Evolutionary conservation across 2,329 filamentous ascomycete species (phyloP).

Genomic region (Colletotrichum plurivorum): DNA sequence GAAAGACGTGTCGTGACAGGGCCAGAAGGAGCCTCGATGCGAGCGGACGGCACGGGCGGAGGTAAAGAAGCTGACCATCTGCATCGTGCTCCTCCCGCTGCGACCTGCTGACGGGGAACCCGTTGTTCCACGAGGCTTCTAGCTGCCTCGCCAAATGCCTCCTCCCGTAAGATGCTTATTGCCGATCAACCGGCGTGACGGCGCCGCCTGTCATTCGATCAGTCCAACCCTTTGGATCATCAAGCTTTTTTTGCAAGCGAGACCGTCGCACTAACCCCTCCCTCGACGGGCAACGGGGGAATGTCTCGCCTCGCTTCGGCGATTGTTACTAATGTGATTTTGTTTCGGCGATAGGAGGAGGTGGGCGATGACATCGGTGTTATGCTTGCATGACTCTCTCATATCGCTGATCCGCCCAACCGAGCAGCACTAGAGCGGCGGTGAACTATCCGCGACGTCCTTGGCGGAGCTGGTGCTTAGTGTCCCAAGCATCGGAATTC

Average conservation of each 20-base stretch:
- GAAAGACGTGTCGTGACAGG: too few relatives aligned
- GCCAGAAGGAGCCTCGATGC: not conserved
- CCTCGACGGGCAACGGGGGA: not conserved
- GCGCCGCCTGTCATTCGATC: conserved; percentile 12
- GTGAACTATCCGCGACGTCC: too few relatives aligned
- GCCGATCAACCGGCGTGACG: conserved; percentile 13
- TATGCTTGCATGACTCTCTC: conserved; percentile 14
- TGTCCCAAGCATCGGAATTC: too few relatives aligned
- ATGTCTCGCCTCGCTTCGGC: conserved; percentile 5
- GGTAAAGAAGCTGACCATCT: not conserved
- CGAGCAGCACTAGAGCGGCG: too few relatives aligned
- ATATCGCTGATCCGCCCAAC: not conserved
- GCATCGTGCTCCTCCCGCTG: not conserved
- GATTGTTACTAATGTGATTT: conserved; percentile 10
- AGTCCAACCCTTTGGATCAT: too few relatives aligned
- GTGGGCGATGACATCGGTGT: conserved; percentile 11
- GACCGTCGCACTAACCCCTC: not conserved
- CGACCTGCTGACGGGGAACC: conserved; percentile 26
- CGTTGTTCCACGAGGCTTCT: not conserved
- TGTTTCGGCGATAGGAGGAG: conserved; percentile 26
- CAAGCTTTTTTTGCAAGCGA: too few relatives aligned
- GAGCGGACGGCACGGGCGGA: conserved; percentile 13
- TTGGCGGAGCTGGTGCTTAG: too few relatives aligned
- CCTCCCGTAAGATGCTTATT: conserved; percentile 25
- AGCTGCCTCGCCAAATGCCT: not conserved